Base-by-base conservation (phyloP, 2,329 filamentous ascomycete genomes). In the Botryotinia calthae region DNA sequence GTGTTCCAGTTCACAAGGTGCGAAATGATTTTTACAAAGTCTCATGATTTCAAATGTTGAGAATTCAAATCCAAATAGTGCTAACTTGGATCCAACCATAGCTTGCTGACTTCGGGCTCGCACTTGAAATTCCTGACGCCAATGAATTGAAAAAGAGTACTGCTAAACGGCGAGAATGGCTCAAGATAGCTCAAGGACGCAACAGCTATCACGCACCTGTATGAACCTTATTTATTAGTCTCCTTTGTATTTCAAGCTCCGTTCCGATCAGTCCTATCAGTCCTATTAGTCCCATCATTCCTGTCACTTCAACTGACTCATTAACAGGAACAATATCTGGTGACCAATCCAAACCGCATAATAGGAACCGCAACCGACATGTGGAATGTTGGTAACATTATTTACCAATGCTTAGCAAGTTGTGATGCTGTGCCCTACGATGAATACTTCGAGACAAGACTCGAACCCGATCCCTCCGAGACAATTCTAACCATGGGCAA, bases 101-200 rank as follows among this genome's bases (percentile, higher is more conserved):
- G 68, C 37, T 71, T 28, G 68, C 68, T 5, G 68, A 71, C 44
- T 71, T 71, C 31, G 68, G 68, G 4, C 34, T 71, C 5, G 58
- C 68, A 51, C n/a, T 71, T 8, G 58, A 64, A 42, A 18, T 51
- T 31, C 65, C 65, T 28, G 18, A 51, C 68, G 18, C 37, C 20
- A 18, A 31, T 25, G 31, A 7, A 59, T 51, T 46, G 31, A 20
- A 20, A 31, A 40, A 8, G 8, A 25, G 18, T 68, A 0, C 5
- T 4, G 9, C 1, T 12, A 54, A 64, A 64, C 14, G 2, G 12
- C 18, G 4, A 25, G 31, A 10, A 4, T 71, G 68, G 68, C 48
- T 65, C 25, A 28, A 10, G 20, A 7, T 51, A 40, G 2, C 58
- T 40, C 10, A 54, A 51, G 58, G 58, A 25, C 58, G 68, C 25